phyloP scores from a whole-genome alignment of 2,329 filamentous ascomycete species.

The Monilinia fructigena region DNA sequence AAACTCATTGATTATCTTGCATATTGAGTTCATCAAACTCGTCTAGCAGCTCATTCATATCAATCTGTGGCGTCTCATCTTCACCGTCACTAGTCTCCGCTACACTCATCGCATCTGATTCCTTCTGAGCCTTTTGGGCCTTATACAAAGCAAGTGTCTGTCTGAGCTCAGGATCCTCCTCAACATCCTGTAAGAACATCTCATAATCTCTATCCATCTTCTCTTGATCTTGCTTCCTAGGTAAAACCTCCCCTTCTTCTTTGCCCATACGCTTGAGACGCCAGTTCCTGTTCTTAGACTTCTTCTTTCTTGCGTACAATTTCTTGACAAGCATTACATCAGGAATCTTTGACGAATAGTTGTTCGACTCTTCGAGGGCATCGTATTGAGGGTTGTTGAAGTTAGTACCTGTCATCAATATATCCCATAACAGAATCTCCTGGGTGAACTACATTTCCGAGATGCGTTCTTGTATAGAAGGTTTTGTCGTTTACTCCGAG shows the following conservation, averaged over 20 bases:
- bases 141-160: constrained; percentile 86
- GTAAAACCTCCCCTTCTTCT: constrained; percentile 84
- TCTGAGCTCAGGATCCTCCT: constrained; percentile 88
- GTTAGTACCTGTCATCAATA: constrained; percentile 82
- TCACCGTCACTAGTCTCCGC: constrained; percentile 61
- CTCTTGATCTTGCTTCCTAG: constrained; percentile 84
- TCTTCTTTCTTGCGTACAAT: constrained; percentile 82
- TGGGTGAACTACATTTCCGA: constrained; percentile 79
- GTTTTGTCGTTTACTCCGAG: constrained; percentile 82
- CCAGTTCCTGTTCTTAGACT: constrained; percentile 84
- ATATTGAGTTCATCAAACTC: constrained; percentile 89
- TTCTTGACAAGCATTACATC: constrained; percentile 98
- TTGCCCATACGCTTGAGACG: constrained; percentile 88
- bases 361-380: constrained; percentile 72
- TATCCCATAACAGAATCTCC: constrained; percentile 97
- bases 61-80: constrained; percentile 67
- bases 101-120: constrained; percentile 65
- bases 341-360: constrained; percentile 76
- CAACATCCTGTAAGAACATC: constrained; percentile 93
- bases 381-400: constrained; percentile 90
- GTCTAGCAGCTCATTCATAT: constrained; percentile 81
- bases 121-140: constrained; percentile 47
- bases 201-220: constrained; percentile 92
- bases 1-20: constrained; percentile 31
- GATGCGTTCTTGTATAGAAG: constrained; percentile 87